A percentile compares a stretch with the other conserved stretches of the same genome.
Conservation (phyloP, 2,329 filamentous ascomycete species). For the Stemphylium lycopersici region DNA sequence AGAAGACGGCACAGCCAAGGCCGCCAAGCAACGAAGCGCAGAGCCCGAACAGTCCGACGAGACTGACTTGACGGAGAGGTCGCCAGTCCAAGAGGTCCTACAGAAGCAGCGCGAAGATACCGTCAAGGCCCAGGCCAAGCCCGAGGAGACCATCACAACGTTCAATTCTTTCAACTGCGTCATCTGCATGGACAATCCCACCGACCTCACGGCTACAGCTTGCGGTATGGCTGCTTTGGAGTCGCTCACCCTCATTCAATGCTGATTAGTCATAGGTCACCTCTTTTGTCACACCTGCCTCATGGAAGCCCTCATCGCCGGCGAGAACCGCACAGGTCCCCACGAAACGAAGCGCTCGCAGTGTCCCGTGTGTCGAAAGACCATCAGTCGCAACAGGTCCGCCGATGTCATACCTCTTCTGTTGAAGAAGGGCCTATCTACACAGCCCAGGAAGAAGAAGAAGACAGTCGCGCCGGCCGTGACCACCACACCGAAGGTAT, state of each 20-base stretch:
- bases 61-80: slow-evolving; percentile 57
- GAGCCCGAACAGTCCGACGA: slow-evolving; percentile 50
- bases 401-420: slow-evolving; percentile 52
- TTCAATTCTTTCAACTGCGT: slow-evolving; percentile 63
- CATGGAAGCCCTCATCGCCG: slow-evolving; percentile 63
- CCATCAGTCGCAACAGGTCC: slow-evolving; percentile 48
- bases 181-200: slow-evolving; percentile 68
- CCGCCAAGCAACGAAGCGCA: neutral
- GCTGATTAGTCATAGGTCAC: slow-evolving; percentile 55
- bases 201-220: slow-evolving; percentile 63
- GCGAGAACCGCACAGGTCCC: slow-evolving; percentile 57
- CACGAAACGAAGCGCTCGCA: slow-evolving; percentile 51
- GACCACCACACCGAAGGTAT: slow-evolving; percentile 24
- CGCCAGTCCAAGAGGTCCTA: slow-evolving; percentile 52
- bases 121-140: slow-evolving; percentile 53
- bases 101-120: slow-evolving; percentile 62
- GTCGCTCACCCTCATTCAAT: neutral
- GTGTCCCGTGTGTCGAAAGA: slow-evolving; percentile 58
- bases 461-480: slow-evolving; percentile 17
- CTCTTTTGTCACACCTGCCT: slow-evolving; percentile 70
- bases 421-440: slow-evolving; percentile 48
- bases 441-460: slow-evolving; percentile 44
- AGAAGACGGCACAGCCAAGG: slow-evolving; percentile 20
- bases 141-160: slow-evolving; percentile 47
- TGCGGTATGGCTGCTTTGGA: slow-evolving; percentile 58